Base-by-base conservation (phyloP, 2,329 filamentous ascomycete genomes). In the Fusarium camptoceras region DNA sequence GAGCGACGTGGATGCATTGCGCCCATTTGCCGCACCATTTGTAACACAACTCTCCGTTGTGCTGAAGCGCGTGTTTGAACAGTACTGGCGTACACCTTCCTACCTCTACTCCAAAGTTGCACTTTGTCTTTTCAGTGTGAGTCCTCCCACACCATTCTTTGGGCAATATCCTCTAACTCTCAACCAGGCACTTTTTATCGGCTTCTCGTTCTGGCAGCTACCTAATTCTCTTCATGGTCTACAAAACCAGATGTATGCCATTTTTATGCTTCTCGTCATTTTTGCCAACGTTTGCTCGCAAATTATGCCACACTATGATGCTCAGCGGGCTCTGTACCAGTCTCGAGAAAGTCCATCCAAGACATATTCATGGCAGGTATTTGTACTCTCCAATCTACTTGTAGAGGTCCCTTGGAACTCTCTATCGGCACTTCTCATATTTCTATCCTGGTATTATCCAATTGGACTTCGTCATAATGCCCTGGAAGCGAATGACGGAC, bases 331-430 rank as follows among this genome's bases (percentile, higher is more conserved):
- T 18, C 80, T 93, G 0, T 93, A 92, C 75, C 90, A 93, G 78
- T 85, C 88, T 10, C 86, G 89, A 44, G 90, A 92, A 76, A 85
- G 89, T 1, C 89, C 89, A 0, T 88, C 87, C n/a, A 90, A 90
- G 76, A 84, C 88, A 0, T 92, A 92, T 78, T 86, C 85, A 24
- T 92, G 89, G 89, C 84, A 87, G 59, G 86, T 88, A 2, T 92
- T 89, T 7, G 88, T 92, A 76, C 79, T 91, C 14, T 85, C 87
- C 56, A 89, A 91, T 73, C 88, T 93, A 55, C 76, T 90, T 11
- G 89, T 92, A 56, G 91, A 94, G 76, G 79, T 94, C 0, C 89
- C 91, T 0, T 94, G 89, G 86, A 90, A 92, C 73, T 85, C 88
- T 0, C 78, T 92, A 22, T 86, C 88, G 79, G 86, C 87, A 2